A percentile compares a stretch with the other conserved stretches of the same genome.
phyloP scores from a whole-genome alignment of 1,139 yeast species.

The Pichia sp. region DNA sequence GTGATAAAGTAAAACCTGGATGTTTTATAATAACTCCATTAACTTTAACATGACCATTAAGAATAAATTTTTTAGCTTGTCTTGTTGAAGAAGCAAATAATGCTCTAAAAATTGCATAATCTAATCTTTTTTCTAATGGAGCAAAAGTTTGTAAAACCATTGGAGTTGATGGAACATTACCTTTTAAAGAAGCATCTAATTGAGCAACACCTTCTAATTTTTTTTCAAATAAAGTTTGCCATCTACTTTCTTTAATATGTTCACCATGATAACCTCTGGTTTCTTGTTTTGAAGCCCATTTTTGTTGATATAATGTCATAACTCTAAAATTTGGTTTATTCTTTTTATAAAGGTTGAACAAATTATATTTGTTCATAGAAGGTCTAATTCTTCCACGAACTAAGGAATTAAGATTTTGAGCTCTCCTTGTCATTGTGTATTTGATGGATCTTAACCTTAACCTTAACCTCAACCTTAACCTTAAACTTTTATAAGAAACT shows the following conservation, averaged over 20 bases:
- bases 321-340: conserved; percentile 37
- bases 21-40: conserved; percentile 75
- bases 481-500: too few relatives aligned
- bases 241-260: conserved; percentile 77
- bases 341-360: conserved; percentile 79
- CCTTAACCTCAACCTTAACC: too few relatives aligned
- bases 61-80: conserved; percentile 87
- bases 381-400: conserved; percentile 57
- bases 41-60: conserved; percentile 78
- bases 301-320: conserved; percentile 67
- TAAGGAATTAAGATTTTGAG: conserved; percentile 26
- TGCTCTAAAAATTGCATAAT: conserved; percentile 82
- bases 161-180: conserved; percentile 62
- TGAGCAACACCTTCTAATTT: conserved; percentile 81
- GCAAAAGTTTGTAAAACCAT: conserved; percentile 86
- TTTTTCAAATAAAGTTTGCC: conserved; percentile 67
- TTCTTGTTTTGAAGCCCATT: conserved; percentile 87
- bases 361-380: conserved; percentile 86
- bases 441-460: not conserved
- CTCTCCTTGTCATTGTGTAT: conserved; percentile 25
- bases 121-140: conserved; percentile 80
- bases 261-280: conserved; percentile 97
- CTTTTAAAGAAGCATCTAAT: conserved; percentile 68
- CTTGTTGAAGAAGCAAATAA: conserved; percentile 91
- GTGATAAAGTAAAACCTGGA: conserved; percentile 70